Conservation (phyloP, 2,329 filamentous ascomycete genomes). For the Neocatenulostroma microsporum region DNA sequence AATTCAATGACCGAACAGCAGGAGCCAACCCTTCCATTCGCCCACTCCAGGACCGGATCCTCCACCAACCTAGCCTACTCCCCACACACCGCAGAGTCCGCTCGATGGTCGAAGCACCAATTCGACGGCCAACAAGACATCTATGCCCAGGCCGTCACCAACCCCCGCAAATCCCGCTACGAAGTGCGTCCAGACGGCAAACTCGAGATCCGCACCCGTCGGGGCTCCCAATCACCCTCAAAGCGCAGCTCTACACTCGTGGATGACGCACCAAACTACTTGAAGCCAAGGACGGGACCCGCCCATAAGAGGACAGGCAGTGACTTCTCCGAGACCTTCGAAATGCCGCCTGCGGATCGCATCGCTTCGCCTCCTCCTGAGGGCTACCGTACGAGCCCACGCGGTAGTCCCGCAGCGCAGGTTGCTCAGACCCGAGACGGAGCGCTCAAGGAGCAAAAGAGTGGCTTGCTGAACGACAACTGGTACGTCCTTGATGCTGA, state of each 20-base stretch:
- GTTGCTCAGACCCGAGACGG: too few species aligned
- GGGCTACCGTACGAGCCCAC: too few species aligned
- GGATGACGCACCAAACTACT: too few species aligned
- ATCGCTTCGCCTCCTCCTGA: too few species aligned
- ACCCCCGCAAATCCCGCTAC: slow-evolving; percentile 29
- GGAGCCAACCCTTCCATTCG: slow-evolving; percentile 74
- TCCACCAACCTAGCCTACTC: slow-evolving; percentile 49
- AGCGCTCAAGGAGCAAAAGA: slow-evolving; percentile 29
- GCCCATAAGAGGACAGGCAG: background rate
- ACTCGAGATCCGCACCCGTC: slow-evolving; percentile 9
- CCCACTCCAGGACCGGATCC: slow-evolving; percentile 64
- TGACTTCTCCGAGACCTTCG: background rate
- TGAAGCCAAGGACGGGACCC: too few species aligned
- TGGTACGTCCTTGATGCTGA: slow-evolving; percentile 37
- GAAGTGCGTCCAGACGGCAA: slow-evolving; percentile 23
- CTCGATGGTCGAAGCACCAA: slow-evolving; percentile 48
- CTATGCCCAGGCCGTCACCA: slow-evolving; percentile 26
- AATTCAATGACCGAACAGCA: slow-evolving; percentile 39
- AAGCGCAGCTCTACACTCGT: slow-evolving; percentile 1
- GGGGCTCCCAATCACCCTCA: slow-evolving; percentile 4
- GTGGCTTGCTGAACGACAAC: slow-evolving; percentile 38
- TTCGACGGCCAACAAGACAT: slow-evolving; percentile 42
- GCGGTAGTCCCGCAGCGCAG: too few species aligned
- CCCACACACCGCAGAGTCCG: slow-evolving; percentile 43
- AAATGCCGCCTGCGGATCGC: background rate